phyloP scores from a whole-genome alignment of 2,329 filamentous ascomycete genomes.

The Pseudogymnoascus sp. region DNA sequence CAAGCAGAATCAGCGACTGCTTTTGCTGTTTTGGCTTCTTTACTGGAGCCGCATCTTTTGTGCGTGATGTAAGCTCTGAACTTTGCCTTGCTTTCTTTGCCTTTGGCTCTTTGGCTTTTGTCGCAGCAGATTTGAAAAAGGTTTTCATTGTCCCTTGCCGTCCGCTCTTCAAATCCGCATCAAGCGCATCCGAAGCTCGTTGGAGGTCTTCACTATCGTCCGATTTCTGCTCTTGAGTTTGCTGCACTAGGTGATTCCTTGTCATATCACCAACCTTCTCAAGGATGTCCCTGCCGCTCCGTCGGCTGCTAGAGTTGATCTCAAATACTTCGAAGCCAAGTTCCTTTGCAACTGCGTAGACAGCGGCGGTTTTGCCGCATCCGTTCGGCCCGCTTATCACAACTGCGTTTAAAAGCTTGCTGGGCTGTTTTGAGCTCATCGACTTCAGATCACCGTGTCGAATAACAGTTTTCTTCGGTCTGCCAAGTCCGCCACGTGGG shows the following conservation, averaged over 20 bases:
- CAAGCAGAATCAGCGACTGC: slow-evolving; percentile 86
- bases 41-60: slow-evolving; percentile 9
- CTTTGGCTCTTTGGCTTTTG: slow-evolving; percentile 22
- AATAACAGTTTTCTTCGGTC: slow-evolving; percentile 46
- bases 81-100: slow-evolving; percentile 18
- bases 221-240: slow-evolving; percentile 30
- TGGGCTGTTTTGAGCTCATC: slow-evolving; percentile 34
- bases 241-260: slow-evolving; percentile 79
- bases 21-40: slow-evolving; percentile 49
- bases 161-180: slow-evolving; percentile 53
- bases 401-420: slow-evolving; percentile 63
- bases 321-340: slow-evolving; percentile 92
- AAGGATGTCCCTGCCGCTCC: slow-evolving; percentile 81
- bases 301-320: slow-evolving; percentile 73
- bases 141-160: slow-evolving; percentile 72
- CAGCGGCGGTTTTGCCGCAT: slow-evolving; percentile 85
- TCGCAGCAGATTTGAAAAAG: slow-evolving; percentile 60
- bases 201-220: slow-evolving; percentile 28
- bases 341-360: slow-evolving; percentile 87
- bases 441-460: slow-evolving; percentile 32
- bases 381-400: slow-evolving; percentile 83
- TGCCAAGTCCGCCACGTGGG: slow-evolving; percentile 29
- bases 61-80: background rate
- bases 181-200: slow-evolving; percentile 35
- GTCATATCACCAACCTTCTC: slow-evolving; percentile 97